Conservation (phyloP, 768 basidiomycete species). For the Guyanaporus albipodus region DNA sequence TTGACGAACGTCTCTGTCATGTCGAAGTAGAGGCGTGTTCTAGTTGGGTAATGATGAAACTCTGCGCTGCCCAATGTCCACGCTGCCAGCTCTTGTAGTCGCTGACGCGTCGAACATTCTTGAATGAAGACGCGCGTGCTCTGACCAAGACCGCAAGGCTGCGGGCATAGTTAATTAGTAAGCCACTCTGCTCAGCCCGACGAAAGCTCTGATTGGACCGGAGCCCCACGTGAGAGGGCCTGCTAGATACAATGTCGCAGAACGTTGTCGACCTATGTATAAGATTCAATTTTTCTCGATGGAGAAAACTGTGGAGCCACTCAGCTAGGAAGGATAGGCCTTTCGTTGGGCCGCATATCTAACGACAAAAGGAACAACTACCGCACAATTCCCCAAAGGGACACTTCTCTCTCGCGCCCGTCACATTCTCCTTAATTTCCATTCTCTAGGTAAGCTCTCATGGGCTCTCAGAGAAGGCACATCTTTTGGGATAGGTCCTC, state of each 20-base stretch:
- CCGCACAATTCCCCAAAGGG: conserved; percentile 1
- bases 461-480: too few species aligned
- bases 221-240: too few species aligned
- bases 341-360: not conserved
- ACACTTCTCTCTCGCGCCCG: not conserved
- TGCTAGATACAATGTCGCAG: too few species aligned
- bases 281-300: not conserved
- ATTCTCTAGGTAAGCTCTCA: not conserved
- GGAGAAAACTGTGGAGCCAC: too few species aligned
- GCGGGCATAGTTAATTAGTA: too few species aligned
- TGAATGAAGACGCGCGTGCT: not conserved
- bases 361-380: not conserved
- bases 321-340: too few species aligned
- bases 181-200: too few species aligned
- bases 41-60: not conserved
- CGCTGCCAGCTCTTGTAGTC: too few species aligned
- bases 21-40: not conserved
- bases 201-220: too few species aligned
- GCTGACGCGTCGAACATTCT: conserved; percentile 9
- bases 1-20: conserved; percentile 61
- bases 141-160: conserved; percentile 15
- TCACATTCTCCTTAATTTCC: conserved; percentile 2
- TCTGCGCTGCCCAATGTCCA: too few species aligned
- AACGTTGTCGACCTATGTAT: not conserved
- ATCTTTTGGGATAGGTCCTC: not conserved